These are phyloP conservation scores for Citrullus amarus DNA, from an alignment of 306 rosid species.

Conservation along the genomic window DNA sequence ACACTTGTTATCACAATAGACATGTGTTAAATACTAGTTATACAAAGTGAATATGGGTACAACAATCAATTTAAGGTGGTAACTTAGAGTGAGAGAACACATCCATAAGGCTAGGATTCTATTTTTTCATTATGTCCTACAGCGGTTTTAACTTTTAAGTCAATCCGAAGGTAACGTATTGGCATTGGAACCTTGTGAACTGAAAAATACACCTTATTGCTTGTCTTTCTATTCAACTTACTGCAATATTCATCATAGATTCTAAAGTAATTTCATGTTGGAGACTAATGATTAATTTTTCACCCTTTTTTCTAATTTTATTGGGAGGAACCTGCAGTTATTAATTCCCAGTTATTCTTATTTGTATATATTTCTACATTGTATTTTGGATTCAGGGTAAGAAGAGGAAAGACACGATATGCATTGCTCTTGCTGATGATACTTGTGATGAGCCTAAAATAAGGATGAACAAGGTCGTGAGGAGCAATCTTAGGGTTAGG, in stretches of 20 bases:
- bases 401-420: slow-evolving; percentile 78
- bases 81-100: not conserved
- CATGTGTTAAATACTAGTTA: not conserved
- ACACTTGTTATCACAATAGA: not conserved
- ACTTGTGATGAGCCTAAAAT: slow-evolving; percentile 82
- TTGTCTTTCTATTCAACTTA: not conserved
- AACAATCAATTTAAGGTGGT: not conserved
- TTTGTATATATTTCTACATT: slow-evolving; percentile 2
- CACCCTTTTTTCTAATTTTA: not conserved
- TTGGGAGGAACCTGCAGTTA: not conserved
- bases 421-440: slow-evolving; percentile 89
- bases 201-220: not conserved
- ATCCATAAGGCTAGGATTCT: not conserved
- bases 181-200: not conserved
- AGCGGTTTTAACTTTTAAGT: not conserved
- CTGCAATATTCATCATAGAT: not conserved
- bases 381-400: slow-evolving; percentile 48
- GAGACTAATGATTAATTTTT: not conserved
- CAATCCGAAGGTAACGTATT: not conserved
- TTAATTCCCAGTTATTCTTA: not conserved
- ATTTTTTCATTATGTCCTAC: not conserved
- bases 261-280: not conserved
- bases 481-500: slow-evolving; percentile 88
- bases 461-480: slow-evolving; percentile 90
- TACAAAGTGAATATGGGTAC: not conserved